A percentile compares a stretch with the other conserved stretches of the same genome.
These are phyloP conservation scores for Ogataea ganodermae DNA, from an alignment of 805 yeast genomes.

Conservation along the genomic window DNA sequence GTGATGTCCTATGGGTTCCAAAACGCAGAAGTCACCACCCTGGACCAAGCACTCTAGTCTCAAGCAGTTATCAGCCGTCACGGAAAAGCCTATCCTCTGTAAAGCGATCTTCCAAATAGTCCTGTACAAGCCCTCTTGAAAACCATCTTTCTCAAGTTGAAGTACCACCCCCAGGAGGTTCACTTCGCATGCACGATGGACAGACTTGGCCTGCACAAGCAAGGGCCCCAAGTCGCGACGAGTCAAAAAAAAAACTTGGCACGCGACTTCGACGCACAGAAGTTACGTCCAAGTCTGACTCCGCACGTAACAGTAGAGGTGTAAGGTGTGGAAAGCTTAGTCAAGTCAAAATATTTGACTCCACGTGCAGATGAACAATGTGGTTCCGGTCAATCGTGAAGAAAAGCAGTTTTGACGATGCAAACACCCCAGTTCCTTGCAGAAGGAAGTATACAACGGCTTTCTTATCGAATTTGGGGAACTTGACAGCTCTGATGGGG, in stretches of 20 bases:
- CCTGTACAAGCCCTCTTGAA: background rate
- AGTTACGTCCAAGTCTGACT: constrained; percentile 6
- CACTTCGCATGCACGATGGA: constrained; percentile 5
- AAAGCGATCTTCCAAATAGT: background rate
- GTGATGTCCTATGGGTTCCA: too few species aligned
- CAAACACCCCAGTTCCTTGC: constrained; percentile 9
- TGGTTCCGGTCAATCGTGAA: constrained; percentile 9
- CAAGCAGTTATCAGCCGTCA: too few species aligned
- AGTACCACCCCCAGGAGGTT: constrained; percentile 5
- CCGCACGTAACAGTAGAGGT: constrained; percentile 3
- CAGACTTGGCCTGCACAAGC: constrained; percentile 3
- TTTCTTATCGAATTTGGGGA: constrained; percentile 8
- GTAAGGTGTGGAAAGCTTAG: constrained; percentile 3
- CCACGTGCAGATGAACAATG: constrained; percentile 18
- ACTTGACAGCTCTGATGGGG: background rate
- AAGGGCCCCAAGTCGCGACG: background rate
- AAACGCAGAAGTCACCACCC: too few species aligned
- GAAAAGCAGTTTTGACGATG: constrained; percentile 5
- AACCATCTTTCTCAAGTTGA: constrained; percentile 2
- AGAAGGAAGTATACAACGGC: constrained; percentile 4
- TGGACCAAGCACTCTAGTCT: too few species aligned
- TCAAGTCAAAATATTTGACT: constrained; percentile 11
- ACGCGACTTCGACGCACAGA: background rate
- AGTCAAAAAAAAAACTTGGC: constrained; percentile 7
- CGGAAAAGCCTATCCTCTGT: background rate